phyloP scores from a whole-genome alignment of 768 basidiomycete genomes.

The Podaxis sp. region DNA sequence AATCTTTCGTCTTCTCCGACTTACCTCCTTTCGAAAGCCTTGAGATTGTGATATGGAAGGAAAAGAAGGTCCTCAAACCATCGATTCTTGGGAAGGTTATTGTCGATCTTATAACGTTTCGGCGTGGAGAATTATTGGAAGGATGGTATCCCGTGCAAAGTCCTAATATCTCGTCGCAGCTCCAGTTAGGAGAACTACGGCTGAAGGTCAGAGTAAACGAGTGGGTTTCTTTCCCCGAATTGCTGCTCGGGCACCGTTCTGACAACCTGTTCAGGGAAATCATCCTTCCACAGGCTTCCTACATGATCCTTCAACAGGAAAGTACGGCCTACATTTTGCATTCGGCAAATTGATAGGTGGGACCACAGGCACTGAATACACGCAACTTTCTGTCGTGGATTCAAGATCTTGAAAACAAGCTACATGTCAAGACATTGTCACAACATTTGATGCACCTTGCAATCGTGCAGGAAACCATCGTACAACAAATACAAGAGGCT shows the following conservation, averaged over 20 bases:
- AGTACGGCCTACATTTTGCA: slow-evolving; percentile 17
- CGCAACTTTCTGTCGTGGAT: slow-evolving; percentile 77
- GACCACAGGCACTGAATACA: slow-evolving; percentile 24
- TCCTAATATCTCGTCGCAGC: slow-evolving; percentile 39
- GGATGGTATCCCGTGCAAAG: slow-evolving; percentile 83
- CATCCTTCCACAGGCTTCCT: slow-evolving; percentile 66
- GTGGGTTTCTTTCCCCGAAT: slow-evolving; percentile 35
- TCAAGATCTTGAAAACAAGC: slow-evolving; percentile 61
- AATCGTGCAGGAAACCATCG: slow-evolving; percentile 59
- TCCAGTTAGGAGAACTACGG: slow-evolving; percentile 74
- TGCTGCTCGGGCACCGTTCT: not conserved
- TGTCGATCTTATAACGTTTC: slow-evolving; percentile 68
- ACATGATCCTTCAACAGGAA: slow-evolving; percentile 60
- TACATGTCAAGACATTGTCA: slow-evolving; percentile 64
- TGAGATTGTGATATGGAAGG: slow-evolving; percentile 65
- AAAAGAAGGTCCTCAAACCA: slow-evolving; percentile 62
- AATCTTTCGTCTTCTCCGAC: slow-evolving; percentile 70
- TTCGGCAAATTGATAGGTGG: not conserved
- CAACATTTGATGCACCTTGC: slow-evolving; percentile 67
- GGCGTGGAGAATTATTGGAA: slow-evolving; percentile 70
- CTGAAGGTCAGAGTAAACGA: slow-evolving; percentile 76
- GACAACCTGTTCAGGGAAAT: slow-evolving; percentile 56
- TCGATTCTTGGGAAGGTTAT: slow-evolving; percentile 55
- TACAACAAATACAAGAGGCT: slow-evolving; percentile 69
- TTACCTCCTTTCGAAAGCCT: slow-evolving; percentile 76